These are phyloP conservation scores for Ligustrum vulgare DNA, from an alignment of 257 asterid species.

Conservation along the genomic window DNA sequence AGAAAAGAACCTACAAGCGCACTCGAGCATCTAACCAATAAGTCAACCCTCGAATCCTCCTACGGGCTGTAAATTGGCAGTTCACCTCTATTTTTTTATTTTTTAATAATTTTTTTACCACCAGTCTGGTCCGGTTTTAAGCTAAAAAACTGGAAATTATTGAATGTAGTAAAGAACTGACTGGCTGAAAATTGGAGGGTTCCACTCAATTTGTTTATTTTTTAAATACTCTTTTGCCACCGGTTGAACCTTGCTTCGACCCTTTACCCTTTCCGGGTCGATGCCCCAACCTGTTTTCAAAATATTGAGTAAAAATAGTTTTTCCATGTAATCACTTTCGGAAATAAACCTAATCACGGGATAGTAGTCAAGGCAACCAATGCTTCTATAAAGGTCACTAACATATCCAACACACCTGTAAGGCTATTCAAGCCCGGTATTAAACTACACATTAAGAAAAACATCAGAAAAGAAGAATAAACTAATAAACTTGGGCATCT, in stretches of 20 bases:
- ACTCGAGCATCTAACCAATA: no score
- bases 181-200: background rate
- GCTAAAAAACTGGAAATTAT: background rate
- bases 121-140: no score
- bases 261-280: background rate
- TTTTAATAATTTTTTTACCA: no score
- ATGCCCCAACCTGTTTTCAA: background rate
- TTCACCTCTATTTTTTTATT: no score
- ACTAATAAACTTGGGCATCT: background rate
- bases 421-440: background rate
- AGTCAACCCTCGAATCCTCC: no score
- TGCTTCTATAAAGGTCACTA: background rate
- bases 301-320: background rate
- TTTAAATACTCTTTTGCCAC: background rate
- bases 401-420: background rate
- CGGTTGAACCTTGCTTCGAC: background rate
- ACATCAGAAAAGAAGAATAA: background rate
- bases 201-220: background rate
- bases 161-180: background rate
- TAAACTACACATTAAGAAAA: background rate
- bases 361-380: background rate
- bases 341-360: background rate
- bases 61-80: no score
- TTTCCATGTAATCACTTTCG: background rate
- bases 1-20: no score